Evolutionary conservation across 2,329 filamentous ascomycete genomes (phyloP).

Genomic region (Pseudopithomyces chartarum): DNA sequence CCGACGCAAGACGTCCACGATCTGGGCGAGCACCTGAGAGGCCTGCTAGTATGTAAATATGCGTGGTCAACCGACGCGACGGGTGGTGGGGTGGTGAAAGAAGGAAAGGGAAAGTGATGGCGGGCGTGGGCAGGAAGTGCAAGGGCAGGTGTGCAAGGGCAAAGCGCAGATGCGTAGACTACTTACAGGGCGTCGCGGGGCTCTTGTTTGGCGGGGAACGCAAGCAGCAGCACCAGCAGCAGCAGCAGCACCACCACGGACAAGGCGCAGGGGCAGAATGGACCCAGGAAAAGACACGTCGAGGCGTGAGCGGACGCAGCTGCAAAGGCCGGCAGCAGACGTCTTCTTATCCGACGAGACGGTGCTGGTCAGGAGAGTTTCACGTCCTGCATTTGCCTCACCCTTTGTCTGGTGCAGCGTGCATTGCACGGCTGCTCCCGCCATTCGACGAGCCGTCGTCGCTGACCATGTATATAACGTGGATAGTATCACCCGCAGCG

Average conservation of each 20-base stretch:
- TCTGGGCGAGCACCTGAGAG: neutral
- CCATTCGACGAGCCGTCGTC: neutral
- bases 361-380: conserved; percentile 23
- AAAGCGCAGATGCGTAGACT: no score
- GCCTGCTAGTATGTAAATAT: no score
- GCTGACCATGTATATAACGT: neutral
- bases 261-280: conserved; percentile 1
- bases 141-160: no score
- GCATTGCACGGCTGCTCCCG: conserved; percentile 16
- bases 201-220: conserved; percentile 25
- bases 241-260: neutral
- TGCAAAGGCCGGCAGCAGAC: neutral
- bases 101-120: conserved; percentile 15
- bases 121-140: conserved; percentile 3
- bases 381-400: conserved; percentile 23
- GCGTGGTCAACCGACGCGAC: no score
- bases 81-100: conserved; percentile 20
- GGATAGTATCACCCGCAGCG: neutral
- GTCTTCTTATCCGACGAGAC: conserved; percentile 3
- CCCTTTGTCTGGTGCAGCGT: conserved; percentile 9
- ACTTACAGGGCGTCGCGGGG: conserved; percentile 26
- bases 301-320: neutral
- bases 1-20: conserved; percentile 24
- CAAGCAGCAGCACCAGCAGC: conserved; percentile 3
- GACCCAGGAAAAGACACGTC: conserved; percentile 1